phyloP scores from a whole-genome alignment of 179 eudicot species.

The Beta corolliflora region DNA sequence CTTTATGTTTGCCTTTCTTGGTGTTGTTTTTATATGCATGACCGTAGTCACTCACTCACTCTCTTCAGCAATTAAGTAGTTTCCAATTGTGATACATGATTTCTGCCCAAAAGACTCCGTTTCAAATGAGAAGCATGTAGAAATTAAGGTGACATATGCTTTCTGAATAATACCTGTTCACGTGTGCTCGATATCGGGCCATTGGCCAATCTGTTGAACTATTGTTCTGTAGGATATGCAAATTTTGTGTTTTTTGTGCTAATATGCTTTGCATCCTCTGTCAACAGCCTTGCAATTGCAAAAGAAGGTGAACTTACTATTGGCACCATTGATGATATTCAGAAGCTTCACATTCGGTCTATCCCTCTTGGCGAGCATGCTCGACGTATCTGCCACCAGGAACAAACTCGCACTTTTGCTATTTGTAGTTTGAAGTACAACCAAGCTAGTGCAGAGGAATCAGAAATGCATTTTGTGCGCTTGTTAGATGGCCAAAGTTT shows the following conservation, averaged over 20 bases:
- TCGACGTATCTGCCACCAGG: slow-evolving; percentile 97
- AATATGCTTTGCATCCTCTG: slow-evolving; percentile 9
- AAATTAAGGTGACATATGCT: too few relatives aligned
- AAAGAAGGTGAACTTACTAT: slow-evolving; percentile 97
- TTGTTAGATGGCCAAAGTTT: slow-evolving; percentile 95
- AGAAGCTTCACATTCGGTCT: slow-evolving; percentile 95
- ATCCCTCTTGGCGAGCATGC: slow-evolving; percentile 98
- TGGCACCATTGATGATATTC: slow-evolving; percentile 97
- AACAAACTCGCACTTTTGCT: slow-evolving; percentile 91
- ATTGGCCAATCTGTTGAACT: background rate
- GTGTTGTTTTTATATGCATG: background rate
- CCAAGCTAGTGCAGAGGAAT: slow-evolving; percentile 75
- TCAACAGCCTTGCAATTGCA: slow-evolving; percentile 91
- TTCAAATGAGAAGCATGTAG: background rate
- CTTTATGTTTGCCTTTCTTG: background rate
- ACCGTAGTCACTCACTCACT: background rate
- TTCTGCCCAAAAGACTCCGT: background rate
- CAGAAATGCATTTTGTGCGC: slow-evolving; percentile 92
- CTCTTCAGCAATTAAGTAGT: background rate
- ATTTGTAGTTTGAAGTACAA: slow-evolving; percentile 82
- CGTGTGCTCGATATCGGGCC: background rate
- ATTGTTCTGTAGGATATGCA: background rate
- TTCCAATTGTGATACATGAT: background rate
- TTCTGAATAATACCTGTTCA: too few relatives aligned
- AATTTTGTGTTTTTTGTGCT: background rate